Base-by-base conservation (phyloP, 352 stramenopile species). In the Pythium coloratum region DNA sequence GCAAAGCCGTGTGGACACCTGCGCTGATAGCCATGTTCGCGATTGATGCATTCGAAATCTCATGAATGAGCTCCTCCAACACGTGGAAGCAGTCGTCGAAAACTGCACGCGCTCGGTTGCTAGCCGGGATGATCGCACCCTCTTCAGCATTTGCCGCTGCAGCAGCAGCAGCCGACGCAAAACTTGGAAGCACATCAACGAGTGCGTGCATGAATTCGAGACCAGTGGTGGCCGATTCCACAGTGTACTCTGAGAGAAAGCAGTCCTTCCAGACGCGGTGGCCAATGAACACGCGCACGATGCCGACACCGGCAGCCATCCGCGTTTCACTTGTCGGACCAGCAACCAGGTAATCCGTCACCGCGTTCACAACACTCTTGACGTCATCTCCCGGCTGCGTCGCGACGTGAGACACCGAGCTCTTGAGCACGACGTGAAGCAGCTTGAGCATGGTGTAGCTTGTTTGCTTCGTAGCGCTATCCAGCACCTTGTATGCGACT, bases 231-330 rank as follows among this genome's bases (percentile, higher is more conserved):
- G 75, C 80, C 6, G 85, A 90, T 34, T 93, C 78, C 3, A 90
- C 76, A 1, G 78, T 77, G 66, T 90, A 91, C 33, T 88, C 71
- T 14, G 78, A 71, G 33, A 91, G 73, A 63, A 93, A 93, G 18
- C 77, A 91, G n/a, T 84, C 77, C 51, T 89, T 91, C 85, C 82
- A 93, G 20, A 71, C 65, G 18, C 73, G 72, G 59, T 91, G 73
- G 4, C 69, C 64, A 42, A 91, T 88, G 9, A 93, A 78, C n/a
- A 93, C 70, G n/a, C 85, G 81, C n/a, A 91, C 80, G 42, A 93
- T 89, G 33, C 81, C 73, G 50, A 93, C 77, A 1, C 81, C 80
- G 60, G 84, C 81, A 9, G 77, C 73, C 59, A 90, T 64, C 2
- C 79, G 78, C 34, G 67, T 78, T 75, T 16, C 75, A 72, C 55